Evolutionary conservation across 805 yeast genomes (phyloP), one percentile per base, ranked within the genome.

Genomic region (Yarrowia sp.): DNA sequence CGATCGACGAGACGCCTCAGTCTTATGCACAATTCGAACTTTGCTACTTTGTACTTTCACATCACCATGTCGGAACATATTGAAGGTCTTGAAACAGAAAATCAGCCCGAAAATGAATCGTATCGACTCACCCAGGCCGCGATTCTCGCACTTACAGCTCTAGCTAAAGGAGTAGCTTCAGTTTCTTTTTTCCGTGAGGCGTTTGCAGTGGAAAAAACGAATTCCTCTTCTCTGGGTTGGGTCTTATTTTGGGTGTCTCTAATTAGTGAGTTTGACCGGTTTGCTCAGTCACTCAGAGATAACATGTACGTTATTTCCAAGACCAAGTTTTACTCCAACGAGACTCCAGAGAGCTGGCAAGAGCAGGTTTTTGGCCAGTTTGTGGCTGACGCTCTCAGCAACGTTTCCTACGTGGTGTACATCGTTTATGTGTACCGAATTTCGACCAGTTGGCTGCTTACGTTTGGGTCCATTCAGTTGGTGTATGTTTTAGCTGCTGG

Each of bases 261-360:
- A 2, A 19, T 54, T 16, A 38, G 41, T 6, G 61, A 54, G 6
- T 26, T 54, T 4, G 61, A 54, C 35, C 16, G 61, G 8, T 54
- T 54, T 9, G 61, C 17, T 4, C 61, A 54, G 35, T 54, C 61
- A n/a, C 46, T 54, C 28, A n/a, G 61, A 26, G 61, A 54, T 17
- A 38, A 54, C 26, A 22, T 36, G 35, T 54, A 36, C 38, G 61
- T 54, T 14, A 36, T 54, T 7, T 54, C 61, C 44, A 54, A 54
- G 46, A 24, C 24, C 17, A 54, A 54, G 46, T 54, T 54, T 22
- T 54, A 54, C 35, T 54, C 61, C 19, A 38, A 54, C 14, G 61
- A 38, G 14, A 54, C 61, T 8, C 61, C 61, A 6, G 61, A n/a
- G 2, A 38, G 35, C 3, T 54, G 61, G 61, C 61, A 54, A 35